A percentile compares a stretch with the other conserved stretches of the same genome.
phyloP scores from a whole-genome alignment of 805 yeast species.

The Wickerhamiella spandovensis region DNA sequence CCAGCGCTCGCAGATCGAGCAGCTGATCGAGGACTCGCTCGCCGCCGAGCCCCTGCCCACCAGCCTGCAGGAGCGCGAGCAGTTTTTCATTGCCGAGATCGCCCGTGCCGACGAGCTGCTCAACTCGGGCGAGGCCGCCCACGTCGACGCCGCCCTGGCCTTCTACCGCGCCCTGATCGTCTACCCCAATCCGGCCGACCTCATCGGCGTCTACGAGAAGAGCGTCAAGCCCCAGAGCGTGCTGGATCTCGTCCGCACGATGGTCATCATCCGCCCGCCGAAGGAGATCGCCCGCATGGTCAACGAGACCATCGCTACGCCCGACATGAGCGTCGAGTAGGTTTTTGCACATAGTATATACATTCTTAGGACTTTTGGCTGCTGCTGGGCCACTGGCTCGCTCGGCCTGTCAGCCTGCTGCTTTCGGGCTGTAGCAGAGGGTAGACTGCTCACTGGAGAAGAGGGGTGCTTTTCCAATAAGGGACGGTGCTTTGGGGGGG shows the following conservation, averaged over 20 bases:
- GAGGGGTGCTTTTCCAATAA: too few species aligned
- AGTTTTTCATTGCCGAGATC: slow-evolving; percentile 69
- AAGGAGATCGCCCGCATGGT: slow-evolving; percentile 52
- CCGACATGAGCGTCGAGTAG: slow-evolving; percentile 6
- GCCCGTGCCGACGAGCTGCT: slow-evolving; percentile 75
- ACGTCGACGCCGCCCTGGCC: slow-evolving; percentile 67
- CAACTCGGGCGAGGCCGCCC: slow-evolving; percentile 39
- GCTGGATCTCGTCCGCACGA: slow-evolving; percentile 69
- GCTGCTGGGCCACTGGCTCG: too few species aligned
- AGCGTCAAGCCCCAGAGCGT: slow-evolving; percentile 62
- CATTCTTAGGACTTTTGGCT: too few species aligned
- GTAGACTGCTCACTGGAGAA: too few species aligned
- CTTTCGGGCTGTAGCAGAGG: too few species aligned
- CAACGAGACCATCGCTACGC: slow-evolving; percentile 29
- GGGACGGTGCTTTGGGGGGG: too few species aligned
- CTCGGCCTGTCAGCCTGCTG: too few species aligned
- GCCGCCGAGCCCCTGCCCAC: slow-evolving; percentile 63
- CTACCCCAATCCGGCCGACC: slow-evolving; percentile 89
- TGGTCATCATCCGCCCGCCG: slow-evolving; percentile 88
- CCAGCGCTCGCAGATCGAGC: slow-evolving; percentile 42
- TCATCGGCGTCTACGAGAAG: slow-evolving; percentile 80
- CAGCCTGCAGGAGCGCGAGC: slow-evolving; percentile 55
- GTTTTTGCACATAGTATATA: slow-evolving; percentile 2
- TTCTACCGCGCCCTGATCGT: slow-evolving; percentile 89
- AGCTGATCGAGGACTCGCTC: slow-evolving; percentile 50